Evolutionary conservation across 768 basidiomycete species (phyloP).

Genomic region (Mycena galericulata): DNA sequence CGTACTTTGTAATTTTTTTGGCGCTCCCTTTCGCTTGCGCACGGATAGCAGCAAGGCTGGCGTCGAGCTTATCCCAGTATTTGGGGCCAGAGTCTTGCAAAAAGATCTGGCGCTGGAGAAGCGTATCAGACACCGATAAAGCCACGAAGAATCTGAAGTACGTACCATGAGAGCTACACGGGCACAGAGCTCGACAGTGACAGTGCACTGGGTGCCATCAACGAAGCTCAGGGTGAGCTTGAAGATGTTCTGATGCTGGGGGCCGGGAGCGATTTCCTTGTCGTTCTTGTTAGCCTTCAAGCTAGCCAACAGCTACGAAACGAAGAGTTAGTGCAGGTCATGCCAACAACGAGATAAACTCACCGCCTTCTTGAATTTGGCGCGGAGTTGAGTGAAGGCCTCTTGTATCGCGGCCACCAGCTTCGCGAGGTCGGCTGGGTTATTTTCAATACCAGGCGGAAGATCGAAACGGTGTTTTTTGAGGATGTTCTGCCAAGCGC

Average conservation of each 20-base stretch:
- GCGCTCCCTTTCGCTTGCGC: not conserved
- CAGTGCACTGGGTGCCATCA: not conserved
- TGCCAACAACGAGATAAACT: not conserved
- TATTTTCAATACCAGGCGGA: slow-evolving; percentile 17
- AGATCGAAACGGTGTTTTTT: slow-evolving; percentile 21
- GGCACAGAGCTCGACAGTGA: not conserved
- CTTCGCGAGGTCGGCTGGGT: slow-evolving; percentile 1
- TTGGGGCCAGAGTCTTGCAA: not conserved
- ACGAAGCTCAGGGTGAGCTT: not conserved
- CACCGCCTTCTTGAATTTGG: slow-evolving; percentile 5
- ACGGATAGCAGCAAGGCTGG: not conserved
- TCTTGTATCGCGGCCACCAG: not conserved
- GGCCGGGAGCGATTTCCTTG: not conserved
- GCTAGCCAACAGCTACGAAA: not conserved
- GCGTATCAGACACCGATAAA: not conserved
- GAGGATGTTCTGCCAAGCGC: not conserved
- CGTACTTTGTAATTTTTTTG: not conserved
- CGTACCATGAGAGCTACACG: slow-evolving; percentile 11
- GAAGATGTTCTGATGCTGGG: slow-evolving; percentile 4
- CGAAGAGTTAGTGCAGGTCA: not conserved
- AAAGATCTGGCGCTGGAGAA: not conserved
- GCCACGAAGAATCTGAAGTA: too few species aligned
- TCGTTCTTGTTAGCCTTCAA: not conserved
- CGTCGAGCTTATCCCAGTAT: slow-evolving; percentile 7
- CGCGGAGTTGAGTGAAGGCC: not conserved